Base-by-base conservation (phyloP, 495 filamentous ascomycete genomes). In the Filosporella fistucella region DNA sequence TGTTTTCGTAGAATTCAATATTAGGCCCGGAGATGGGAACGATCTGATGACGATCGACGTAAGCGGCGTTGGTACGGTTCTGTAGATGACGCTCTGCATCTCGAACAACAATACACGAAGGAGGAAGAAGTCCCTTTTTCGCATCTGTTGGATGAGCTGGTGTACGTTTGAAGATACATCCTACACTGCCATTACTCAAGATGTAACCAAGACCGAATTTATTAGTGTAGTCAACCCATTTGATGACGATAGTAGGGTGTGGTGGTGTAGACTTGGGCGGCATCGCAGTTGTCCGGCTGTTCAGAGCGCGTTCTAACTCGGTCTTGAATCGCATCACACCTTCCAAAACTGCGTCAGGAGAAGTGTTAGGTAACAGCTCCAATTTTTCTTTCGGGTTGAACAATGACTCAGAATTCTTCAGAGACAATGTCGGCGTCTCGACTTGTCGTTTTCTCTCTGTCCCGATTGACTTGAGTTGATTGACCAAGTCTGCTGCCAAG, bases 201-300 rank as follows among this genome's bases (percentile, higher is more conserved):
- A 91, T 86, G 52, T 94, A 95, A 4, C 88, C 89, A 30, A 91
- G 74, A 1, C 89, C 89, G 57, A 89, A 91, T 54, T 88, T 88
- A 63, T 93, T 93, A 21, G 88, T 89, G 55, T 93, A 95, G 56
- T 95, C 89, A n/a, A 95, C 89, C 89, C 89, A 95, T 60, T 91
- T 93, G 18, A 89, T 83, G 18, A 95, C 86, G 23, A 83, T 71
- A 24, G 72, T 70, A 5, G 74, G 72, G 14, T 63, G 62, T 0
- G 70, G 49, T 24, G 37, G 30, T 20, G 69, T 65, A 3, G 66
- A 60, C 52, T 69, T 67, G 8, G 68, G 43, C 1, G 67, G 66
- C 4, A 73, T 49, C 17, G 76, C 63, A 64, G 71, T 75, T 8
- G 74, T 71, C 22, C 73, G 68, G 28, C 71, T 61, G 39, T 79